Evolutionary conservation across 2,329 filamentous ascomycete genomes (phyloP).

Genomic region (Penicillium sp.): DNA sequence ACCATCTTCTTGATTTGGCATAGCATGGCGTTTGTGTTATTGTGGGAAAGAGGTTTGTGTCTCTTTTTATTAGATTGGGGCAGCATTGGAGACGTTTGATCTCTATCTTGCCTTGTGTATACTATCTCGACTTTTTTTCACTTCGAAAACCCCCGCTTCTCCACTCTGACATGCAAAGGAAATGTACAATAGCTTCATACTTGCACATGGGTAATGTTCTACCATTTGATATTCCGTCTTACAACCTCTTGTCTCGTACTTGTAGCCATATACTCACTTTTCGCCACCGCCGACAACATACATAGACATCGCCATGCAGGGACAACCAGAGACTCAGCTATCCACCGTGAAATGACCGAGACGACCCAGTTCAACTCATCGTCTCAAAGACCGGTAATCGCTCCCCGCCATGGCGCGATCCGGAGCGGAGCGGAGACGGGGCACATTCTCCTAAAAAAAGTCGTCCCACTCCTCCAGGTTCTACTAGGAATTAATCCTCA

Average conservation of each 20-base stretch:
- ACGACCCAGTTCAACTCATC: slow-evolving; percentile 2
- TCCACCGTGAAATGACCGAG: neutral
- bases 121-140: slow-evolving; percentile 13
- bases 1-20: slow-evolving; percentile 29
- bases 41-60: slow-evolving; percentile 22
- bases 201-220: slow-evolving; percentile 19
- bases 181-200: slow-evolving; percentile 27
- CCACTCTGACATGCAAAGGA: slow-evolving; percentile 22
- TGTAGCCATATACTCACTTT: slow-evolving; percentile 7
- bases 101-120: slow-evolving; percentile 19
- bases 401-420: slow-evolving; percentile 26
- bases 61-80: slow-evolving; percentile 15
- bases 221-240: neutral
- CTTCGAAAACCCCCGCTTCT: slow-evolving; percentile 15
- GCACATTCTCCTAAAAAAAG: neutral
- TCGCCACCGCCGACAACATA: slow-evolving; percentile 14
- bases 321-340: neutral
- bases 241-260: neutral
- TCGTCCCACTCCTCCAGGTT: neutral
- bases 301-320: neutral
- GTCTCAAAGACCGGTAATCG: slow-evolving; percentile 4
- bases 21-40: slow-evolving; percentile 42
- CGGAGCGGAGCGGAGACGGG: slow-evolving; percentile 20
- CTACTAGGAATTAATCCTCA: neutral
- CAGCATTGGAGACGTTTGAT: neutral